These are phyloP conservation scores for Pyracantha coccinea DNA, from an alignment of 331 rosid species.

Conservation along the genomic window DNA sequence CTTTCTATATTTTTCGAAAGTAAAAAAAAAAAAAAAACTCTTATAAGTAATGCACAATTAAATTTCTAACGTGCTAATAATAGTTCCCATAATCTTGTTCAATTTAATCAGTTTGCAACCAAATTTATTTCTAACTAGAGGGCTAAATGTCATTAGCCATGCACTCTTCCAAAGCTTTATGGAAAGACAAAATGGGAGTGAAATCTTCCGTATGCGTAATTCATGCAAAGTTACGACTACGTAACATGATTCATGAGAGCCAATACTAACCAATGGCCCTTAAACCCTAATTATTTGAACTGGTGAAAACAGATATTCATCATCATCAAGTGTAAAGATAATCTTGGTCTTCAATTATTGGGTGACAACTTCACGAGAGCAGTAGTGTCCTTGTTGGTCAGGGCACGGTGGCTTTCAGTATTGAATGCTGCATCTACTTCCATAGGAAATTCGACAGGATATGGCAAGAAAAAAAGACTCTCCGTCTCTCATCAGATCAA, in stretches of 20 bases:
- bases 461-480: not conserved
- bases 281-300: too few relatives aligned
- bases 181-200: not conserved
- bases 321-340: not conserved
- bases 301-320: not conserved
- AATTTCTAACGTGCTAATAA: too few relatives aligned
- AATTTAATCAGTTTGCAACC: not conserved
- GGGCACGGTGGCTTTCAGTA: conserved; percentile 23
- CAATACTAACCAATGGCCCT: too few relatives aligned
- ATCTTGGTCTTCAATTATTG: conserved; percentile 7
- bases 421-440: conserved; percentile 25
- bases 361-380: conserved; percentile 6
- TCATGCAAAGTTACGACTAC: not conserved
- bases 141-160: not conserved
- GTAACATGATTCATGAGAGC: not conserved
- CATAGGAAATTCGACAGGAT: not conserved
- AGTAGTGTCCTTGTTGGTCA: conserved; percentile 6
- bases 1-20: too few relatives aligned
- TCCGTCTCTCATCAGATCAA: too few relatives aligned
- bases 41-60: too few relatives aligned
- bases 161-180: not conserved
- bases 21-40: too few relatives aligned
- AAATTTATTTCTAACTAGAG: not conserved
- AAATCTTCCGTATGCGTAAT: not conserved
- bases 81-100: too few relatives aligned